Percentiles rank a stretch among this genome's conserved stretches.
Conservation (phyloP, 2,329 filamentous ascomycete species). For the Xylogone sp. region DNA sequence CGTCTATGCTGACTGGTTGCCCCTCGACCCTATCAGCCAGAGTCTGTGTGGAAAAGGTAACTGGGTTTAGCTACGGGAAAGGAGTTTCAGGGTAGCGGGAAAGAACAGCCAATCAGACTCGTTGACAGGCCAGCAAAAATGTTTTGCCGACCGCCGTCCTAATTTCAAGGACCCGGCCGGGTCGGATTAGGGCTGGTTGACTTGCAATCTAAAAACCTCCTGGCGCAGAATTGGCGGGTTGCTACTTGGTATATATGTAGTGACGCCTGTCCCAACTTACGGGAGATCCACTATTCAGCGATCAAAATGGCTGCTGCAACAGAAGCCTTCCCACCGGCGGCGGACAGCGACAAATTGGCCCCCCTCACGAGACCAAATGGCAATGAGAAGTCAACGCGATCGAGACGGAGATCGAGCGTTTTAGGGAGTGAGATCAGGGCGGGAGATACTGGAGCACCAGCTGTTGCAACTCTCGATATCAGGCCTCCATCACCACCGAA, state of each 20-base stretch:
- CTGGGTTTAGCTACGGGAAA: not conserved
- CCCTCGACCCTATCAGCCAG: too few species aligned
- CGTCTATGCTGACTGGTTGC: too few species aligned
- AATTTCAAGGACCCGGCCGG: not conserved
- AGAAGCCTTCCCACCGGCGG: conserved; percentile 24
- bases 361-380: conserved; percentile 13
- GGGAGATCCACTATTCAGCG: not conserved
- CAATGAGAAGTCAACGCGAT: conserved; percentile 19
- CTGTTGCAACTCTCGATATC: conserved; percentile 41
- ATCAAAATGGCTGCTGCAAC: conserved; percentile 8
- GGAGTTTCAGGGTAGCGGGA: not conserved
- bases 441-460: conserved; percentile 46
- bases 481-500: conserved; percentile 21
- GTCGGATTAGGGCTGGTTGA: not conserved
- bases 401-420: conserved; percentile 41
- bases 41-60: not conserved
- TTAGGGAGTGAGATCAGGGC: conserved; percentile 46
- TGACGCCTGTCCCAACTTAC: not conserved
- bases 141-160: not conserved
- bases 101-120: not conserved
- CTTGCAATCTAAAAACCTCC: not conserved
- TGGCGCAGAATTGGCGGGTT: not conserved
- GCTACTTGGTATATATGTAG: not conserved
- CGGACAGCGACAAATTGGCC: conserved; percentile 18
- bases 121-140: not conserved